Evolutionary conservation across 176 grass and related monocot species (phyloP).

Genomic region (Thinopyrum elongatum): DNA sequence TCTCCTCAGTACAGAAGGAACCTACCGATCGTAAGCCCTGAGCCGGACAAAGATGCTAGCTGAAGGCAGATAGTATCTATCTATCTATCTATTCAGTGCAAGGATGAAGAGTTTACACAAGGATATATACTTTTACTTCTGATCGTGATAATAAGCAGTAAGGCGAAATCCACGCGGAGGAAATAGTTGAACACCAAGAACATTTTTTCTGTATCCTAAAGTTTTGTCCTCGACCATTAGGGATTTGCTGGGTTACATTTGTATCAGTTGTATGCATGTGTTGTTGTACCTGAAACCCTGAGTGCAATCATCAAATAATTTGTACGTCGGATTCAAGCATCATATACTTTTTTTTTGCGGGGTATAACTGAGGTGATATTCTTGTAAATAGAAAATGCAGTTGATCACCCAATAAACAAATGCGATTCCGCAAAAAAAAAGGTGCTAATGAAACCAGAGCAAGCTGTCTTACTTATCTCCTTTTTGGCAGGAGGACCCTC

Average conservation of each 20-base stretch:
- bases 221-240: conserved; percentile 7
- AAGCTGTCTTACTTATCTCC: too few species aligned
- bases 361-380: too few species aligned
- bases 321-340: neutral
- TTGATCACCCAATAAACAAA: too few species aligned
- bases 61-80: conserved; percentile 34
- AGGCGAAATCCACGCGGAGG: neutral
- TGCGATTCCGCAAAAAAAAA: too few species aligned
- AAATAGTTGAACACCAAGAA: neutral
- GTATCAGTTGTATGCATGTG: conserved; percentile 10
- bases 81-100: neutral
- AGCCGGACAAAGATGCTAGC: conserved; percentile 57
- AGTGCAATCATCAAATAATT: neutral
- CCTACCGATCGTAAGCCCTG: conserved; percentile 66
- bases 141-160: conserved; percentile 15
- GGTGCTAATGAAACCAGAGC: too few species aligned
- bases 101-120: neutral
- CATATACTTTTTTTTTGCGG: too few species aligned
- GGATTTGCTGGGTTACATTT: too few species aligned
- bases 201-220: conserved; percentile 11
- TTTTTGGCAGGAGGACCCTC: too few species aligned
- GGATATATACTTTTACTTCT: neutral
- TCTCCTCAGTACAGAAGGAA: conserved; percentile 78
- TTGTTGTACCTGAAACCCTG: conserved; percentile 13
- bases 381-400: too few species aligned